Evolutionary conservation across 306 rosid genomes (phyloP).

Genomic region (Dalbergia oliveri): DNA sequence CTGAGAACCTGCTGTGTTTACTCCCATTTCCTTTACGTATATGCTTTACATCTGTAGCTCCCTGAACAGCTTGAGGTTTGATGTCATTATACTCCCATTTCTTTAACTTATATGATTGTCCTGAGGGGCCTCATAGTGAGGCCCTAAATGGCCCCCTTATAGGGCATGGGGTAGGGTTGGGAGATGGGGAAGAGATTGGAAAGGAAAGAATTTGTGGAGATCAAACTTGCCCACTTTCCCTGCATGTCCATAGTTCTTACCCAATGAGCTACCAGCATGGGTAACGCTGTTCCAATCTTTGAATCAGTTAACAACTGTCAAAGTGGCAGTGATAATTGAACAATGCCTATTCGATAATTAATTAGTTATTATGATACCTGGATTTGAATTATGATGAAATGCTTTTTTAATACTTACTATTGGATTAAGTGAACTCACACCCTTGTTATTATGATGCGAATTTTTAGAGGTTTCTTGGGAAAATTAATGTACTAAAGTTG

Average conservation of each 20-base stretch:
- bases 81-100: constrained; percentile 20
- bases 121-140: too few species aligned
- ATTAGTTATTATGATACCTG: too few species aligned
- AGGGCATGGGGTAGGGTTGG: too few species aligned
- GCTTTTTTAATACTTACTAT: too few species aligned
- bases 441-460: constrained; percentile 6
- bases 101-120: neutral
- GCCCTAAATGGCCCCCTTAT: too few species aligned
- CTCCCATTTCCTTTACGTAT: constrained; percentile 20
- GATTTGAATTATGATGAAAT: too few species aligned
- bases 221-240: neutral
- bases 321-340: neutral
- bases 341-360: neutral
- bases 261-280: neutral
- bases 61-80: constrained; percentile 31
- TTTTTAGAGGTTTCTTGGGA: constrained; percentile 2
- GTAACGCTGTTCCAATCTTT: neutral
- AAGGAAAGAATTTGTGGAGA: neutral
- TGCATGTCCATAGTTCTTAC: neutral
- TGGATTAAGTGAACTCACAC: neutral
- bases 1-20: constrained; percentile 13
- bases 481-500: constrained; percentile 30
- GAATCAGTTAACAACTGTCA: neutral
- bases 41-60: constrained; percentile 3
- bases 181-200: neutral